phyloP scores from a whole-genome alignment of 257 asterid species.

The Penstemon davidsonii region DNA sequence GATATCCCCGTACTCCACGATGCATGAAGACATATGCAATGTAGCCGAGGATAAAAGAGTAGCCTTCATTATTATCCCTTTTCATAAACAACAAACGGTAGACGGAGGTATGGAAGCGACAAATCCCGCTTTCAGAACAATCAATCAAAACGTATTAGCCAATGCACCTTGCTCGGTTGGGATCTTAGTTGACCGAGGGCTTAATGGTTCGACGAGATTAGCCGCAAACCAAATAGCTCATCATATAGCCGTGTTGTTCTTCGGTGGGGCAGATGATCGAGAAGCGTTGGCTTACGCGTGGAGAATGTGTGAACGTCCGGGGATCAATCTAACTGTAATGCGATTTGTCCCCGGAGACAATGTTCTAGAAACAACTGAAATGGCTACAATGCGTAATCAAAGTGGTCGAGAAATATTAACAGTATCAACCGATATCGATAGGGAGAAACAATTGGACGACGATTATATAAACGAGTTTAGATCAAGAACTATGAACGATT shows the following conservation, averaged over 20 bases:
- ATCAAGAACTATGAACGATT: constrained; percentile 40
- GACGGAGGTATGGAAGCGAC: constrained; percentile 92
- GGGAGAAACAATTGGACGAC: constrained; percentile 62
- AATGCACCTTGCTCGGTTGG: constrained; percentile 88
- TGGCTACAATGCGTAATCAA: neutral
- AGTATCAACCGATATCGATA: constrained; percentile 43
- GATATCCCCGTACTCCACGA: constrained; percentile 88
- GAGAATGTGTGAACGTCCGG: constrained; percentile 75
- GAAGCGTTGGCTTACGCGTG: constrained; percentile 79
- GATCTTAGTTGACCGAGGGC: constrained; percentile 85
- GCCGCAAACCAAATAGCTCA: constrained; percentile 54
- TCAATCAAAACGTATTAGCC: constrained; percentile 77
- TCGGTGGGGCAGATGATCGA: constrained; percentile 85
- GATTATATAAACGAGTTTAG: constrained; percentile 60
- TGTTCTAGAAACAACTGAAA: constrained; percentile 3
- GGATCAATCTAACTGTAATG: constrained; percentile 55
- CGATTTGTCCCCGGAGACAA: constrained; percentile 55
- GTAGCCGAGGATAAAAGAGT: constrained; percentile 83
- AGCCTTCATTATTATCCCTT: constrained; percentile 70
- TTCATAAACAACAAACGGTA: constrained; percentile 92
- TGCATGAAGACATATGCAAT: constrained; percentile 85
- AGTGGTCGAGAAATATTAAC: constrained; percentile 39
- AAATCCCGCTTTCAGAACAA: constrained; percentile 62
- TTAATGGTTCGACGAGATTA: constrained; percentile 68
- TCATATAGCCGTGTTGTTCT: constrained; percentile 62